A percentile compares a stretch with the other conserved stretches of the same genome.
Evolutionary conservation across 192 early-diverging fungal genomes (phyloP).

Genomic region (Phlyctochytrium planicorne): DNA sequence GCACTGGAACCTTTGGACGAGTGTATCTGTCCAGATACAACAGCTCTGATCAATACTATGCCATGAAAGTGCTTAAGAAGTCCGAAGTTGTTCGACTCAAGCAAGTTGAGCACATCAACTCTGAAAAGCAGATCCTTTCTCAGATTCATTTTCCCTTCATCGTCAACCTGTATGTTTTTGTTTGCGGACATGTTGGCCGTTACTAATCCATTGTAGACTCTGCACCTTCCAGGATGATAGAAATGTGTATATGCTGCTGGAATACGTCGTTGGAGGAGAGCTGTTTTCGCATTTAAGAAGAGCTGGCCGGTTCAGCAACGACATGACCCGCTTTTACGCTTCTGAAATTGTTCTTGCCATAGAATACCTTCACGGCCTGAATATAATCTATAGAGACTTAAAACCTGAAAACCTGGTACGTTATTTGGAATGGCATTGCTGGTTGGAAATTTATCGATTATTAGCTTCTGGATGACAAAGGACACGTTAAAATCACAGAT

Average conservation of each 20-base stretch:
- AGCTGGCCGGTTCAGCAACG: conserved; percentile 89
- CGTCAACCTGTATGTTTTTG: conserved; percentile 44
- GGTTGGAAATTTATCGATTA: neutral
- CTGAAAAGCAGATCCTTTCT: conserved; percentile 56
- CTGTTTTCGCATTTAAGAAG: conserved; percentile 92
- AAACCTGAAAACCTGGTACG: conserved; percentile 79
- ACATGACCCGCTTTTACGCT: conserved; percentile 94
- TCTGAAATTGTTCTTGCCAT: conserved; percentile 95
- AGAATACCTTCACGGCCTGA: conserved; percentile 86
- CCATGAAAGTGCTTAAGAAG: conserved; percentile 60
- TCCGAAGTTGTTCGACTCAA: conserved; percentile 52
- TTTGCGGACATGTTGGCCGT: neutral
- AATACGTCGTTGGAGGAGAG: conserved; percentile 96
- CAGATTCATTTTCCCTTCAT: conserved; percentile 54
- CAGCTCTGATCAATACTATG: conserved; percentile 81
- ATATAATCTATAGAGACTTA: conserved; percentile 96
- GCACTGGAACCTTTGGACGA: conserved; percentile 95
- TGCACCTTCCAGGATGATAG: conserved; percentile 95
- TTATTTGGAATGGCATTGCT: conserved; percentile 8
- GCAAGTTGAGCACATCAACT: conserved; percentile 62
- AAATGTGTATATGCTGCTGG: conserved; percentile 93
- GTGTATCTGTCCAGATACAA: conserved; percentile 87
- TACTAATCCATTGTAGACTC: conserved; percentile 48
- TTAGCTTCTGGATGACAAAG: conserved; percentile 76
- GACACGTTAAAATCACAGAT: conserved; percentile 97